Base-by-base conservation (phyloP, 108 stramenopile species). In the Pseudonitzschia multistriata region DNA sequence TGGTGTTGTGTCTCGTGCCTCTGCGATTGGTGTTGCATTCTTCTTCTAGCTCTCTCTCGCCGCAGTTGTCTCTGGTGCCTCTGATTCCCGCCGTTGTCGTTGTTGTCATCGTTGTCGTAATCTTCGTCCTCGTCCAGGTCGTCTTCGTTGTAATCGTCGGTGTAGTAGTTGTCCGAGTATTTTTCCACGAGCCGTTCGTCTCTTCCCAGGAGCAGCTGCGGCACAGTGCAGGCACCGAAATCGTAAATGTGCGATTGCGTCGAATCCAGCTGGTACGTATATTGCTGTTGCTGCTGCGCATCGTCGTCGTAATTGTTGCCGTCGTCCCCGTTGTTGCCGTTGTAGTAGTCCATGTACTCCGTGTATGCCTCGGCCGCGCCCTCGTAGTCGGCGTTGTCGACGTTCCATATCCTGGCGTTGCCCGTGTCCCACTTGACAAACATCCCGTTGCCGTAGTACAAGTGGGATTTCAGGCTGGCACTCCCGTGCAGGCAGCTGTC, bases 361-460 rank as follows among this genome's bases (percentile, higher is more conserved):
- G 2, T 8, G 50, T 52, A 52, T 1, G 65, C 39, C 8, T 37
- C n/a, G 33, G 33, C 54, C 27, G 50, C 50, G 25, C 4, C 50
- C 50, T 52, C 50, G 50, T 52, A 52, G 4, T 64, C 63, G 24
- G 29, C 19, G 7, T 72, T 61, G 28, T 72, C 50, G 40, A 72
- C 50, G 35, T 72, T 53, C 72, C 72, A 72, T n/a, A 76, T 67
- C 21, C 64, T 54, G 10, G 64, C 62, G 24, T 67, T 57, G 17
- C 59, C 66, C 39, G 42, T 77, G 31, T 48, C 66, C 76, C 68
- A 57, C 37, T 72, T 67, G 31, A 66, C 66, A 11, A 63, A 74
- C 79, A 80, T 83, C 8, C 79, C 79, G 74, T 80, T 83, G 10
- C 82, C 82, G 48, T 72, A 73, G 30, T 37, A 25, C 17, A 84